Conservation (phyloP, 78 protist genomes). For the Dictyostelium firmibasis region DNA sequence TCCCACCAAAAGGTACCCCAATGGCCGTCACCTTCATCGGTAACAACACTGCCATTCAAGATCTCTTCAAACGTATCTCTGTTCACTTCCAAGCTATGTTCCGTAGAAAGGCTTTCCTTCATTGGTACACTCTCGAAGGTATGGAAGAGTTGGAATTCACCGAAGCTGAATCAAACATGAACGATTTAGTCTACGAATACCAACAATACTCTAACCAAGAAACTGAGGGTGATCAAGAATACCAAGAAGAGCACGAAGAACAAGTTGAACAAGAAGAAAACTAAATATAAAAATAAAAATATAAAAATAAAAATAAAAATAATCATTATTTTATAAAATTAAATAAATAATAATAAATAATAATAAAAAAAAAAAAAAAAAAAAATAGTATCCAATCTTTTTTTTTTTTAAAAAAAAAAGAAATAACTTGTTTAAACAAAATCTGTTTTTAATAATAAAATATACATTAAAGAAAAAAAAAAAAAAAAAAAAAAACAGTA, state of each 20-base stretch:
- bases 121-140: slow-evolving; percentile 99
- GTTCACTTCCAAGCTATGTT: slow-evolving; percentile 99
- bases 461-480: too few species aligned
- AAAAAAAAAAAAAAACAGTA: too few species aligned
- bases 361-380: too few species aligned
- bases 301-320: neutral
- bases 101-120: slow-evolving; percentile 99
- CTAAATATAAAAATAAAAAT: neutral
- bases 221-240: slow-evolving; percentile 8
- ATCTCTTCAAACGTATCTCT: slow-evolving; percentile 97
- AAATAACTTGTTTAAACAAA: too few species aligned
- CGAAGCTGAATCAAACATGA: slow-evolving; percentile 99
- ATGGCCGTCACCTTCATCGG: slow-evolving; percentile 98
- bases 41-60: slow-evolving; percentile 98
- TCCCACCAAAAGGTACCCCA: slow-evolving; percentile 98
- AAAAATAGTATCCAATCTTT: too few species aligned
- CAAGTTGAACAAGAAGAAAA: neutral
- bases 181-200: slow-evolving; percentile 98
- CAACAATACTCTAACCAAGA: slow-evolving; percentile 91
- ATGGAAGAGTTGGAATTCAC: slow-evolving; percentile 99
- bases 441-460: too few species aligned
- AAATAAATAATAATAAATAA: too few species aligned
- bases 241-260: slow-evolving; percentile 45
- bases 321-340: neutral
- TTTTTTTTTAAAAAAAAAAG: too few species aligned